phyloP scores from a whole-genome alignment of 306 rosid genomes.

The Rosa multiflora region DNA sequence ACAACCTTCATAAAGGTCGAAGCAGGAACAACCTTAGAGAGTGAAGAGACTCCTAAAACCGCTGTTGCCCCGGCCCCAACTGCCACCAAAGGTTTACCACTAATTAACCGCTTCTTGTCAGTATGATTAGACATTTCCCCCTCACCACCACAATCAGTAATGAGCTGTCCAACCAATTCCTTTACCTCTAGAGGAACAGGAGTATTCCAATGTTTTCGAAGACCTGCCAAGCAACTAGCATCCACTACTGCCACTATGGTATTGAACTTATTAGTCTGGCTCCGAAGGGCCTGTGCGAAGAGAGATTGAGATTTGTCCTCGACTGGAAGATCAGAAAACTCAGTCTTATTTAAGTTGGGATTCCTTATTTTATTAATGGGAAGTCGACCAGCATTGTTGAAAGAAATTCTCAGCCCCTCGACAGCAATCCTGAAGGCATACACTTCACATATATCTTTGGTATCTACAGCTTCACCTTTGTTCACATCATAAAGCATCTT shows the following conservation, averaged over 20 bases:
- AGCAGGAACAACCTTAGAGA: slow-evolving; percentile 51
- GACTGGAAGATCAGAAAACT: slow-evolving; percentile 57
- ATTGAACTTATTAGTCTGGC: slow-evolving; percentile 61
- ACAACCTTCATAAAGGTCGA: slow-evolving; percentile 20
- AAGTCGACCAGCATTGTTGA: slow-evolving; percentile 51
- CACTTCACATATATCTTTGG: slow-evolving; percentile 51
- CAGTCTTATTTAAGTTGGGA: slow-evolving; percentile 20
- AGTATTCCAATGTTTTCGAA: slow-evolving; percentile 77
- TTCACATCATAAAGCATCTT: slow-evolving; percentile 64
- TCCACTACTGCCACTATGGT: slow-evolving; percentile 76
- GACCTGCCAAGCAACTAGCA: slow-evolving; percentile 62
- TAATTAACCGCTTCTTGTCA: slow-evolving; percentile 43
- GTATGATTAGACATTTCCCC: slow-evolving; percentile 31
- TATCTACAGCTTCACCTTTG: slow-evolving; percentile 63
- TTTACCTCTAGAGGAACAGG: slow-evolving; percentile 57
- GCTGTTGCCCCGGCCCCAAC: slow-evolving; percentile 87
- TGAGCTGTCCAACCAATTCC: slow-evolving; percentile 51
- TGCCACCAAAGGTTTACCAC: slow-evolving; percentile 66
- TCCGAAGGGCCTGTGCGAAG: slow-evolving; percentile 58
- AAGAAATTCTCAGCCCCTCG: slow-evolving; percentile 75
- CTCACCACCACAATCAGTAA: slow-evolving; percentile 41
- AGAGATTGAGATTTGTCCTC: slow-evolving; percentile 67
- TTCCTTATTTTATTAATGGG: slow-evolving; percentile 32
- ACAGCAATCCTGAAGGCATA: slow-evolving; percentile 63
- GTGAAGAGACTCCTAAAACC: slow-evolving; percentile 70